phyloP scores from a whole-genome alignment of 495 filamentous ascomycete genomes.

The Neurospora terricola region DNA sequence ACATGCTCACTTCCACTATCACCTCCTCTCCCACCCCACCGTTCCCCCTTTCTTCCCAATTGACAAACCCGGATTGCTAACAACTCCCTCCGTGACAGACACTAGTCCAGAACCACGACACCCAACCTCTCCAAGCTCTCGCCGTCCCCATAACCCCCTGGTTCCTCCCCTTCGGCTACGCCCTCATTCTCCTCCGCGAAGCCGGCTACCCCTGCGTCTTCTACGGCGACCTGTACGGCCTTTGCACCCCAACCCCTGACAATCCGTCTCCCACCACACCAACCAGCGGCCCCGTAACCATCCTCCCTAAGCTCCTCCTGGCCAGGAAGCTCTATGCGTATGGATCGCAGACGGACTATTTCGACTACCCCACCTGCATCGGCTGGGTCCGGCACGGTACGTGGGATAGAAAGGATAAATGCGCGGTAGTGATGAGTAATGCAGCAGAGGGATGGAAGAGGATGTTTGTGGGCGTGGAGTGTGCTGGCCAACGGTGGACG shows the following conservation, averaged over 20 bases:
- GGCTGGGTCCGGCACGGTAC: slow-evolving; percentile 61
- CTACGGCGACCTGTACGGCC: slow-evolving; percentile 69
- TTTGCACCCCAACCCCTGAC: slow-evolving; percentile 29
- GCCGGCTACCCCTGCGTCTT: slow-evolving; percentile 62
- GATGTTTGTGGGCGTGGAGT: slow-evolving; percentile 52
- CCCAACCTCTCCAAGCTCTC: slow-evolving; percentile 50
- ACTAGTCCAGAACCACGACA: slow-evolving; percentile 46
- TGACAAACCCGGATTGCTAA: not conserved
- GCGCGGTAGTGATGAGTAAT: slow-evolving; percentile 52
- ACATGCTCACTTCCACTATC: not conserved
- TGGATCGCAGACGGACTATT: slow-evolving; percentile 59
- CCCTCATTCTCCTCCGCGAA: slow-evolving; percentile 55
- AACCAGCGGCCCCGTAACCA: slow-evolving; percentile 40
- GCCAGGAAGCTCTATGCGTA: slow-evolving; percentile 62
- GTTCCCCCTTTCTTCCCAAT: not conserved
- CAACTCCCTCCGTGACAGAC: slow-evolving; percentile 15
- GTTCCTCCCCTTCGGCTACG: slow-evolving; percentile 52
- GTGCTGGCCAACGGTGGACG: slow-evolving; percentile 49
- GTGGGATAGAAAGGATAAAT: slow-evolving; percentile 37
- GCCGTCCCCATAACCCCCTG: slow-evolving; percentile 42
- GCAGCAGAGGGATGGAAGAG: slow-evolving; percentile 37
- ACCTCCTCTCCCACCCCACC: not conserved
- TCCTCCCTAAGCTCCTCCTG: slow-evolving; percentile 48
- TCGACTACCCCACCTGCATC: slow-evolving; percentile 55
- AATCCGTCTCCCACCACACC: slow-evolving; percentile 37